Evolutionary conservation across 2,329 filamentous ascomycete species (phyloP).

Genomic region (Aspergillus hortae): DNA sequence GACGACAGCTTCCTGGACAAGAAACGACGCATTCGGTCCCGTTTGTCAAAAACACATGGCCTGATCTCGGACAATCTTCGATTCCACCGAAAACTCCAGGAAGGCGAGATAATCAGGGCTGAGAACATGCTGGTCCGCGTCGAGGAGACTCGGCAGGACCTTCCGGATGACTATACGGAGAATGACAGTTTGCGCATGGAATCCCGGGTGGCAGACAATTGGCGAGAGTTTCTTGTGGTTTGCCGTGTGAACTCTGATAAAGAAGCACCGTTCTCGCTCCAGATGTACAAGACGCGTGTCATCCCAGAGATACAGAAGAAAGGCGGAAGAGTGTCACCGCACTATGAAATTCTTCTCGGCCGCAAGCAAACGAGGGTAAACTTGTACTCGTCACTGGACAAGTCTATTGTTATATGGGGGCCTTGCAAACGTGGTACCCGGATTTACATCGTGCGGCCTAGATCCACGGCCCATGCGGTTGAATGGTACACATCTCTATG

Average conservation of each 20-base stretch:
- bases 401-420: slow-evolving; percentile 62
- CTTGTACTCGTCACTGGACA: slow-evolving; percentile 63
- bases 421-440: slow-evolving; percentile 52
- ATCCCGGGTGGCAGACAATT: slow-evolving; percentile 58
- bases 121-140: slow-evolving; percentile 66
- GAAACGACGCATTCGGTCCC: slow-evolving; percentile 38
- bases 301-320: slow-evolving; percentile 58
- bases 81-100: slow-evolving; percentile 39
- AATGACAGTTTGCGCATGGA: slow-evolving; percentile 59
- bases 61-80: slow-evolving; percentile 32
- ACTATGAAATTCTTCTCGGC: slow-evolving; percentile 56
- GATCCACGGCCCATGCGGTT: slow-evolving; percentile 58
- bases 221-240: slow-evolving; percentile 62
- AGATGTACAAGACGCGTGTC: slow-evolving; percentile 61
- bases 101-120: slow-evolving; percentile 64
- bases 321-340: slow-evolving; percentile 52
- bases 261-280: slow-evolving; percentile 53
- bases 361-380: slow-evolving; percentile 56
- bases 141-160: slow-evolving; percentile 51
- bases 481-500: slow-evolving; percentile 68
- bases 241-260: slow-evolving; percentile 57
- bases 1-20: slow-evolving; percentile 42
- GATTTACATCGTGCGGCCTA: slow-evolving; percentile 61
- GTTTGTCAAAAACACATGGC: slow-evolving; percentile 34
- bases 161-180: slow-evolving; percentile 61